A percentile compares a stretch with the other conserved stretches of the same genome.
Evolutionary conservation across 768 basidiomycete genomes (phyloP).

Genomic region (Agrocybe praecox): DNA sequence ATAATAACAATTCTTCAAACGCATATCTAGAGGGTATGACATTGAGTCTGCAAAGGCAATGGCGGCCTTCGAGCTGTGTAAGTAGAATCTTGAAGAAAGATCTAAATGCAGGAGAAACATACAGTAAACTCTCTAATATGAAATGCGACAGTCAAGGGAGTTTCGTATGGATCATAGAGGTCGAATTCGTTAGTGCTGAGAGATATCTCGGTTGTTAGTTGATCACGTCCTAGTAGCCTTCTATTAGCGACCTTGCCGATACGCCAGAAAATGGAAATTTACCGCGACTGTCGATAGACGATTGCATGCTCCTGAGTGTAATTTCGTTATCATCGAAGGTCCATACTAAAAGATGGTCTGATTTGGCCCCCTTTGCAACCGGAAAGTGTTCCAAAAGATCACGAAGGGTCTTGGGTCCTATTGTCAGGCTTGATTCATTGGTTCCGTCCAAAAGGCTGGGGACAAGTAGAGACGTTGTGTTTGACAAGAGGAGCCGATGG

Average conservation of each 20-base stretch:
- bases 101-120: conserved; percentile 14
- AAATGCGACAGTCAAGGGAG: conserved; percentile 73
- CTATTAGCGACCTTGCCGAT: too few relatives aligned
- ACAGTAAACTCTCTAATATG: conserved; percentile 87
- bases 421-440: conserved; percentile 65
- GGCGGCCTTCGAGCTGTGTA: conserved; percentile 49
- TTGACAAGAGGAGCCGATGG: conserved; percentile 67
- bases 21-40: conserved; percentile 63
- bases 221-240: conserved; percentile 45
- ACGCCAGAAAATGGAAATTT: background rate
- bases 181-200: conserved; percentile 85
- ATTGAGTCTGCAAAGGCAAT: conserved; percentile 79
- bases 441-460: conserved; percentile 63
- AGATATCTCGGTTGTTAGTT: conserved; percentile 74
- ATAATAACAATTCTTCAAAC: conserved; percentile 73
- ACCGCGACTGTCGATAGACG: conserved; percentile 70
- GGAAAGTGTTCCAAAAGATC: conserved; percentile 87
- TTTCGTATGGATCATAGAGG: conserved; percentile 62
- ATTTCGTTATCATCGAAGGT: conserved; percentile 73
- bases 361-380: conserved; percentile 57
- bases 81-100: background rate
- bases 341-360: conserved; percentile 83
- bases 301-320: conserved; percentile 67
- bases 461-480: conserved; percentile 59
- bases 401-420: conserved; percentile 72